Evolutionary conservation across 176 grass and related monocot species (phyloP).

Genomic region (Cocos nucifera): DNA sequence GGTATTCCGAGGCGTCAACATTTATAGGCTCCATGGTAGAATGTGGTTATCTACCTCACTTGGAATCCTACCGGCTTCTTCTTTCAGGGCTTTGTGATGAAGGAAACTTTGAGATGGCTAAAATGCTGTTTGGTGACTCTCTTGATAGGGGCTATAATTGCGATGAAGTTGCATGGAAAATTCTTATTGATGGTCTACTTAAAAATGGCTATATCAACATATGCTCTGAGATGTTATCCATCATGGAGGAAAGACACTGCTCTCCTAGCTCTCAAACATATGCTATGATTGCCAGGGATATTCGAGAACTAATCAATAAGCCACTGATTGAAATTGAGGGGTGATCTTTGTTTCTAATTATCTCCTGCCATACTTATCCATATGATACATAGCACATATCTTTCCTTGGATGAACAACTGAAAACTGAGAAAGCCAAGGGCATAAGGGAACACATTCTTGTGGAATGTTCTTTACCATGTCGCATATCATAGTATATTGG

Average conservation of each 20-base stretch:
- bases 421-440: too few relatives aligned
- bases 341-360: too few relatives aligned
- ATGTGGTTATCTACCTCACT: conserved; percentile 35
- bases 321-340: too few relatives aligned
- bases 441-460: too few relatives aligned
- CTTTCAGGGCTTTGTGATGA: conserved; percentile 46
- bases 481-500: too few relatives aligned
- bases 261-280: conserved; percentile 41
- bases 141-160: conserved; percentile 38
- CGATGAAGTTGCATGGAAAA: conserved; percentile 66
- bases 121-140: conserved; percentile 28
- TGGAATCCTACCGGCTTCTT: conserved; percentile 45
- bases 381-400: too few relatives aligned
- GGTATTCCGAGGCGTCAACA: conserved; percentile 28
- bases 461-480: too few relatives aligned
- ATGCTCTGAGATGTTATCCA: conserved; percentile 38
- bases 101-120: conserved; percentile 34
- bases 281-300: conserved; percentile 9
- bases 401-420: too few relatives aligned
- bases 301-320: too few relatives aligned
- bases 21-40: conserved; percentile 37
- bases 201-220: conserved; percentile 30
- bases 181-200: conserved; percentile 52
- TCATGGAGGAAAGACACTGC: conserved; percentile 41
- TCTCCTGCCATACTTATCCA: too few relatives aligned